A percentile compares a stretch with the other conserved stretches of the same genome.
These are phyloP conservation scores for Tolypocladium nubicola DNA, from an alignment of 2,329 filamentous ascomycete genomes.

Conservation along the genomic window DNA sequence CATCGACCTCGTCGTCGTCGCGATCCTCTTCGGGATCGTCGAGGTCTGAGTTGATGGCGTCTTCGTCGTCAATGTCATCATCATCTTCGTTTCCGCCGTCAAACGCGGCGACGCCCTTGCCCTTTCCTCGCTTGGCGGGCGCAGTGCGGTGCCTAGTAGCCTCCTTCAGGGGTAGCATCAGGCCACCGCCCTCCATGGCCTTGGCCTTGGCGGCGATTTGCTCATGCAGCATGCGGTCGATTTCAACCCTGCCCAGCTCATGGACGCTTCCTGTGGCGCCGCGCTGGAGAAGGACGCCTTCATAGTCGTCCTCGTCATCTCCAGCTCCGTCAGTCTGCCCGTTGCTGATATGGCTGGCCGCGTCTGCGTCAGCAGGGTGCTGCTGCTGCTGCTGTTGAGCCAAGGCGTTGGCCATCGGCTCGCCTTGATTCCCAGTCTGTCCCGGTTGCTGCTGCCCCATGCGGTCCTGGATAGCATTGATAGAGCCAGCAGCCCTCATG, in stretches of 20 bases:
- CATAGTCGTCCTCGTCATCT: constrained; percentile 41
- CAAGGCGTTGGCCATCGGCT: neutral
- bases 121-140: constrained; percentile 9
- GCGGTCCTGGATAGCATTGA: constrained; percentile 48
- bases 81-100: constrained; percentile 56
- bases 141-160: constrained; percentile 25
- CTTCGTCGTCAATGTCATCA: constrained; percentile 62
- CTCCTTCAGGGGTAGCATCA: constrained; percentile 62
- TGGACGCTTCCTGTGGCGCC: constrained; percentile 41
- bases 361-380: constrained; percentile 18
- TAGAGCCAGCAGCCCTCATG: constrained; percentile 52
- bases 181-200: constrained; percentile 61
- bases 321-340: constrained; percentile 64
- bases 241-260: constrained; percentile 49
- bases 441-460: constrained; percentile 20
- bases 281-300: constrained; percentile 49
- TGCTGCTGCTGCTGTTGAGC: constrained; percentile 11
- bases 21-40: constrained; percentile 86
- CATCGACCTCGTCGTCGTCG: constrained; percentile 77
- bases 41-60: constrained; percentile 96
- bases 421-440: constrained; percentile 17
- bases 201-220: constrained; percentile 56
- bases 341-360: constrained; percentile 21
- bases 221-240: constrained; percentile 59
- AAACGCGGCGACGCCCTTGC: constrained; percentile 33